Base-by-base conservation (phyloP, 2,329 filamentous ascomycete species). In the Sporothrix phasma region DNA sequence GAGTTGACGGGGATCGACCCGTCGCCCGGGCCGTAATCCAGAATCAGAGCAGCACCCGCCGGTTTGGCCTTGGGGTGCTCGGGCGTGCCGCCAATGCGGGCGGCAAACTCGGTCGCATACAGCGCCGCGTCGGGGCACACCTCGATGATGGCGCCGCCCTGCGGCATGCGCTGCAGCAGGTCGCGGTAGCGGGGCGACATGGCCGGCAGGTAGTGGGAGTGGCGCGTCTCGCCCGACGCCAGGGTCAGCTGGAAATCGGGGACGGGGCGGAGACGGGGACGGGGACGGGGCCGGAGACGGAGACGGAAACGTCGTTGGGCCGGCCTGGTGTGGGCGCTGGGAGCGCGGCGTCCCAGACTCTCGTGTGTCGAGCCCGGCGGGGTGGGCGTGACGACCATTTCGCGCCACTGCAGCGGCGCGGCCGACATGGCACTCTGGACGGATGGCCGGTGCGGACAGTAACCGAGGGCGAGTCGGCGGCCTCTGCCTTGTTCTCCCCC, bases 211-310 rank as follows among this genome's bases (percentile, higher is more conserved):
- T 95, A 90, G 63, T 89, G 82, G 0, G 90, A 89, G 73, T 96
- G 90, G 1, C 91, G 88, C 0, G 92, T 97, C 1, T 88, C 81
- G 5, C 83, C 77, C 64, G 87, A 84, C 37, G 91, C 87, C 60
- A 93, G 80, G 6, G 88, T 89, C 65, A 99, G 83, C 72, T 96
- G 87, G 77, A 99, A 99, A 72, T 97, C 94, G 0, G 90, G 87
- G 10, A 84, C 80, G 1, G 80, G 76, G n/a, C 74, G 70, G 46
- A 81, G n/a, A n/a, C n/a, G n/a, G n/a, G n/a, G n/a, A n/a, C n/a
- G n/a, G n/a, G n/a, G n/a, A n/a, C n/a, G n/a, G n/a, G n/a, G n/a
- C n/a, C n/a, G n/a, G n/a, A n/a, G n/a, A n/a, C n/a, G n/a, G n/a
- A n/a, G n/a, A n/a, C n/a, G n/a, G n/a, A n/a, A n/a, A n/a, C 78